Base-by-base conservation (phyloP, 768 basidiomycete genomes). In the Macrolepiota fuliginosa region DNA sequence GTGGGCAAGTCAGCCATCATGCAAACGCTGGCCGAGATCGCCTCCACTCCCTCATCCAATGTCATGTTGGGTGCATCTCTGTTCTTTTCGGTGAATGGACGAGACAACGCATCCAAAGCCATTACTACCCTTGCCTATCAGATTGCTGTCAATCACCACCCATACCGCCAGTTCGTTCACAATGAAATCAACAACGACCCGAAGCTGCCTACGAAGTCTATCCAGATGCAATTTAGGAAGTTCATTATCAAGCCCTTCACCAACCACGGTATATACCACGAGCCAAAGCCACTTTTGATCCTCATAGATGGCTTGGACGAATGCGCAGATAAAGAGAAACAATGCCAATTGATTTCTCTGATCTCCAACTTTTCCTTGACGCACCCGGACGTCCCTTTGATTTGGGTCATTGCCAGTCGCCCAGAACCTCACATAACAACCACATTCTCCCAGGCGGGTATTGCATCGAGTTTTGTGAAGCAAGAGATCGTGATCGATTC, bases 121-220 rank as follows among this genome's bases (percentile, higher is more conserved):
- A 24, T 9, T 35, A 13, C 32, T 1, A 71, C 68, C 1, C 54
- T 73, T 3, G 64, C 69, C 1, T 66, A 63, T 37, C 69, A 72
- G 24, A 61, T 73, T 2, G 64, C 68, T 6, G 29, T 54, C 5
- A 39, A 39, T 0, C 12, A 55, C 32, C 61, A 66, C 17, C 17
- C 39, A 17, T 15, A 61, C 0, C 54, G 56, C 11, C 36, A 52
- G 2, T 56, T 51, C 11, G 46, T 70, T 6, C 51, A 58, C n/a
- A n/a, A n/a, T n/a, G n/a, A n/a, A n/a, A n/a, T n/a, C n/a, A n/a
- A n/a, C n/a, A n/a, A n/a, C n/a, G n/a, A n/a, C n/a, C n/a, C n/a
- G n/a, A n/a, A n/a, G n/a, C n/a, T n/a, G n/a, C n/a, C n/a, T n/a
- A n/a, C n/a, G n/a, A n/a, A n/a, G n/a, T n/a, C n/a, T n/a, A n/a